phyloP scores from a whole-genome alignment of 108 stramenopile genomes.

The Cyclotella sp. region DNA sequence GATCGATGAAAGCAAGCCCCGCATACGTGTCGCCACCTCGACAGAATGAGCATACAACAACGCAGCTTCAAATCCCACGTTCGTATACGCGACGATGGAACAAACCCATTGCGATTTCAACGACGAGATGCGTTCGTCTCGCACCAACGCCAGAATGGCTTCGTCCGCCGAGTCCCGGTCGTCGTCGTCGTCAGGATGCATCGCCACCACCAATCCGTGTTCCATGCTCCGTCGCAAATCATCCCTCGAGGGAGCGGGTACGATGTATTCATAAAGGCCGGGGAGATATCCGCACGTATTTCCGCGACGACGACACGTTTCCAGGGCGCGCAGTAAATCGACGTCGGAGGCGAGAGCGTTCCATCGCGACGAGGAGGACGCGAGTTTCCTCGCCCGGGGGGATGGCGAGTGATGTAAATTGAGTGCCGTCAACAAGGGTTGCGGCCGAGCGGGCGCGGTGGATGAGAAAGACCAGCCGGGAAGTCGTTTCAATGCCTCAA shows the following conservation, averaged over 20 bases:
- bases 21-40: conserved; percentile 32
- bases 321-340: conserved; percentile 22
- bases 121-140: conserved; percentile 45
- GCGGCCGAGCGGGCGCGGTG: background rate
- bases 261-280: conserved; percentile 50
- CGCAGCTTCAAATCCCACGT: conserved; percentile 49
- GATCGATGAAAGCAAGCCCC: background rate
- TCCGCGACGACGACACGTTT: conserved; percentile 12
- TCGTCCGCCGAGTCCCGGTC: background rate
- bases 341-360: conserved; percentile 29
- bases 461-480: conserved; percentile 39
- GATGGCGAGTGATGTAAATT: conserved; percentile 36
- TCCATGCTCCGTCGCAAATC: conserved; percentile 44
- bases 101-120: conserved; percentile 55
- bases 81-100: conserved; percentile 43
- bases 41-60: conserved; percentile 42
- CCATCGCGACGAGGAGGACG: conserved; percentile 30
- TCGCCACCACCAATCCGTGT: conserved; percentile 40
- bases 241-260: conserved; percentile 35
- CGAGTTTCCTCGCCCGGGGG: conserved; percentile 18
- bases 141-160: conserved; percentile 44
- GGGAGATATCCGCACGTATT: conserved; percentile 46
- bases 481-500: conserved; percentile 24
- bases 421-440: conserved; percentile 36
- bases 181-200: conserved; percentile 9